Evolutionary conservation across 768 basidiomycete species (phyloP).

Genomic region (Lentinula sp.): DNA sequence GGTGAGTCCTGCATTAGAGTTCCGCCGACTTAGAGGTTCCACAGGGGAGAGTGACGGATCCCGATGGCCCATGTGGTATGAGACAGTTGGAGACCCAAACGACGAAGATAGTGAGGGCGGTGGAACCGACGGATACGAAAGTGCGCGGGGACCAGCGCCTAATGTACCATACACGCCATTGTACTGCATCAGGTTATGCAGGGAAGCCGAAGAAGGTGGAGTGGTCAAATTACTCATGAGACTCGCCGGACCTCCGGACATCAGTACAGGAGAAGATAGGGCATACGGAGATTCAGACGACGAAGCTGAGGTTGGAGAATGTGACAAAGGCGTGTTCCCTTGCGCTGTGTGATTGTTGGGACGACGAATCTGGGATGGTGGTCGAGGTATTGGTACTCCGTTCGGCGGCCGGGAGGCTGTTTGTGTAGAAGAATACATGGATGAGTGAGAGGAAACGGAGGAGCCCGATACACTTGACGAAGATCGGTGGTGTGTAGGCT

Average conservation of each 20-base stretch:
- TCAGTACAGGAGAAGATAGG: conserved; percentile 44
- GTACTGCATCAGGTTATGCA: conserved; percentile 31
- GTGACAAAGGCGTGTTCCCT: conserved; percentile 56
- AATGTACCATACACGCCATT: conserved; percentile 18
- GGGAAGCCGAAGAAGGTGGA: conserved; percentile 60
- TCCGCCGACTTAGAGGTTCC: conserved; percentile 49
- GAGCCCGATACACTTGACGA: conserved; percentile 33
- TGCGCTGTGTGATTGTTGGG: conserved; percentile 41
- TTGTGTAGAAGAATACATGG: conserved; percentile 18
- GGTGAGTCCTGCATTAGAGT: conserved; percentile 29
- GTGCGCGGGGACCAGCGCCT: conserved; percentile 20
- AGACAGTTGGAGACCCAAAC: conserved; percentile 62
- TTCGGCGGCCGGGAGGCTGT: conserved; percentile 23
- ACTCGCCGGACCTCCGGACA: conserved; percentile 44
- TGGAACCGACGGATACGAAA: conserved; percentile 80
- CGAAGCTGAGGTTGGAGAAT: conserved; percentile 42
- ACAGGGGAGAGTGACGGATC: conserved; percentile 44
- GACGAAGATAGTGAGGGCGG: conserved; percentile 78
- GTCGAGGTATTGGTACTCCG: conserved; percentile 74
- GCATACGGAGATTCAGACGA: conserved; percentile 63
- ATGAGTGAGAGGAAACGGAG: conserved; percentile 35
- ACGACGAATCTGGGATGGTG: conserved; percentile 56
- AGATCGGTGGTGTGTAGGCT: conserved; percentile 62
- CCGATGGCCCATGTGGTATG: conserved; percentile 38
- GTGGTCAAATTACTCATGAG: conserved; percentile 59